A percentile compares a stretch with the other conserved stretches of the same genome.
Evolutionary conservation across 768 basidiomycete genomes (phyloP).

Genomic region (Tubosaeta sp.): DNA sequence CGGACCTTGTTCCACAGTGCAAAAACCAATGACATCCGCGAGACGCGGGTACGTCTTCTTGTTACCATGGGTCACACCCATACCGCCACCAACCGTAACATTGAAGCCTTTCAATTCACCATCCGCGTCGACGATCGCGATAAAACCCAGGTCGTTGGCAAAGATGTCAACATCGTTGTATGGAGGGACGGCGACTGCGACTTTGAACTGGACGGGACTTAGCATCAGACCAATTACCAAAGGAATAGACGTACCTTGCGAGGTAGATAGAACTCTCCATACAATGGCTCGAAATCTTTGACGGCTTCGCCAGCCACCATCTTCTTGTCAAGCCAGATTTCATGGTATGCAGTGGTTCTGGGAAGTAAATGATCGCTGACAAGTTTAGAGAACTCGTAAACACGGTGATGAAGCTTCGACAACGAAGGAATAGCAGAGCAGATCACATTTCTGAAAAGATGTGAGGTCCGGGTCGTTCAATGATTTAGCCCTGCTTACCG

Average conservation of each 20-base stretch:
- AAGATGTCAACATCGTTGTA: slow-evolving; percentile 96
- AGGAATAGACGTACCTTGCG: slow-evolving; percentile 63
- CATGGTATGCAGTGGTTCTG: slow-evolving; percentile 90
- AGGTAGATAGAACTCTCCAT: slow-evolving; percentile 95
- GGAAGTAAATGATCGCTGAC: slow-evolving; percentile 88
- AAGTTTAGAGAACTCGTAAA: slow-evolving; percentile 77
- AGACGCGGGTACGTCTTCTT: slow-evolving; percentile 97
- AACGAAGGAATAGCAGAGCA: slow-evolving; percentile 87
- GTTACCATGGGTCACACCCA: slow-evolving; percentile 99
- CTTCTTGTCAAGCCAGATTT: slow-evolving; percentile 99
- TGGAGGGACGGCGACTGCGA: slow-evolving; percentile 94
- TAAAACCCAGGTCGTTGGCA: slow-evolving; percentile 94
- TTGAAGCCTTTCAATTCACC: slow-evolving; percentile 91
- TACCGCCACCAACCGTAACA: slow-evolving; percentile 90
- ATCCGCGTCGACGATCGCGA: slow-evolving; percentile 77
- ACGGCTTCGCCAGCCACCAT: slow-evolving; percentile 90
- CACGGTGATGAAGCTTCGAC: slow-evolving; percentile 81
- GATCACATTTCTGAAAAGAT: slow-evolving; percentile 67
- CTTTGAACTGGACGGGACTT: slow-evolving; percentile 71
- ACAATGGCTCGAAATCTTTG: slow-evolving; percentile 95
- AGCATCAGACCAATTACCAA: background rate
- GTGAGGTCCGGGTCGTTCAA: slow-evolving; percentile 4
- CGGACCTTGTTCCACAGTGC: slow-evolving; percentile 79
- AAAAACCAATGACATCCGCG: slow-evolving; percentile 89
- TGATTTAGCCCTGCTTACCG: slow-evolving; percentile 42